These are phyloP conservation scores for Vaccinium vitisidaea DNA, from an alignment of 148 eudicot species.

Conservation along the genomic window DNA sequence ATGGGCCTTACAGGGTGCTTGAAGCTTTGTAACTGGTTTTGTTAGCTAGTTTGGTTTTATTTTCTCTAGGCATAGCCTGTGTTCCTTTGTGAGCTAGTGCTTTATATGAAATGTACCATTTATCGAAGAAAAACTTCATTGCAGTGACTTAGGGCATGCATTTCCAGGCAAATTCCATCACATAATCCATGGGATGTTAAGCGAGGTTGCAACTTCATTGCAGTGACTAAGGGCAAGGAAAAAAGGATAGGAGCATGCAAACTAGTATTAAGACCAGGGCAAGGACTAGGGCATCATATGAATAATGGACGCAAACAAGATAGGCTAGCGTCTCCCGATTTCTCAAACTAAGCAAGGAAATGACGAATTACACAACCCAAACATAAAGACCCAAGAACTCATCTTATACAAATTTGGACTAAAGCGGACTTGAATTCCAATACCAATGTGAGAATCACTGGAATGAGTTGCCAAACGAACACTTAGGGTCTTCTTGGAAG, in stretches of 20 bases:
- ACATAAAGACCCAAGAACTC: background rate
- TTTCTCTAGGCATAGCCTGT: too few relatives aligned
- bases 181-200: background rate
- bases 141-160: too few relatives aligned
- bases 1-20: too few relatives aligned
- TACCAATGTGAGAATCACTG: background rate
- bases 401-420: background rate
- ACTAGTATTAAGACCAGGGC: background rate
- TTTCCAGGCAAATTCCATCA: background rate
- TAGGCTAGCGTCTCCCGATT: background rate
- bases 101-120: too few relatives aligned
- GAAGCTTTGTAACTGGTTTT: too few relatives aligned
- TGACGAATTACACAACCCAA: background rate
- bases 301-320: background rate
- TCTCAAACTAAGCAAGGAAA: background rate
- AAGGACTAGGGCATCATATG: background rate
- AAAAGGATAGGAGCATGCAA: background rate
- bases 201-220: background rate
- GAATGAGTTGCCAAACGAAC: background rate
- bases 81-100: too few relatives aligned
- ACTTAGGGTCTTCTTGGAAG: background rate
- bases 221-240: background rate
- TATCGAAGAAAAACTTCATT: too few relatives aligned
- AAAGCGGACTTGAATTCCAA: background rate
- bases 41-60: too few relatives aligned